A percentile compares a stretch with the other conserved stretches of the same genome.
Evolutionary conservation across 2,329 filamentous ascomycete genomes (phyloP).

Genomic region (Stenocarpella maydis): DNA sequence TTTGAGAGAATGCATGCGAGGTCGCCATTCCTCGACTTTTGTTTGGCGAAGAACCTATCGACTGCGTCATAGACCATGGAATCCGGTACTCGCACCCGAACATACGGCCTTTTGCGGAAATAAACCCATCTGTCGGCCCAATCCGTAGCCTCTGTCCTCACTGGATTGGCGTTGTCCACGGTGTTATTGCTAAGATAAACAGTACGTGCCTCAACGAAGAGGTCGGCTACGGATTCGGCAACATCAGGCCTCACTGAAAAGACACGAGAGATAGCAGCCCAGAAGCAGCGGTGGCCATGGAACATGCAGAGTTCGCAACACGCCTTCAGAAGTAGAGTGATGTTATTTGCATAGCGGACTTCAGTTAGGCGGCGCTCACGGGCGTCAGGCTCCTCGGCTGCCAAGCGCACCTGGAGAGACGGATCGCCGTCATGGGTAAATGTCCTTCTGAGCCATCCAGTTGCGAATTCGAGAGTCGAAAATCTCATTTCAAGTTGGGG

Average conservation of each 20-base stretch:
- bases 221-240: neutral
- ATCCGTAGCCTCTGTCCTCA: neutral
- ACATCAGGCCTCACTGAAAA: neutral
- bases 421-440: slow-evolving; percentile 4
- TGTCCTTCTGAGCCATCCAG: slow-evolving; percentile 8
- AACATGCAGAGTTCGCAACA: neutral
- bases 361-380: neutral
- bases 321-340: slow-evolving; percentile 28
- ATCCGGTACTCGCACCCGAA: neutral
- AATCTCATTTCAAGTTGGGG: slow-evolving; percentile 9
- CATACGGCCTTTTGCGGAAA: neutral
- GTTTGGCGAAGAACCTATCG: neutral
- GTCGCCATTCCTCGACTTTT: neutral
- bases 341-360: slow-evolving; percentile 33
- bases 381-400: neutral
- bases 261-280: slow-evolving; percentile 4
- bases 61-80: neutral
- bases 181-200: neutral
- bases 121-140: slow-evolving; percentile 13
- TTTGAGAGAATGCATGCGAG: slow-evolving; percentile 1
- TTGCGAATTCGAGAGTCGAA: neutral
- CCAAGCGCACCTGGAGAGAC: neutral
- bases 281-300: neutral
- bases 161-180: no score
- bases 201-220: slow-evolving; percentile 1